Conservation (phyloP, 495 filamentous ascomycete genomes). For the Penicillium egyptiacum region DNA sequence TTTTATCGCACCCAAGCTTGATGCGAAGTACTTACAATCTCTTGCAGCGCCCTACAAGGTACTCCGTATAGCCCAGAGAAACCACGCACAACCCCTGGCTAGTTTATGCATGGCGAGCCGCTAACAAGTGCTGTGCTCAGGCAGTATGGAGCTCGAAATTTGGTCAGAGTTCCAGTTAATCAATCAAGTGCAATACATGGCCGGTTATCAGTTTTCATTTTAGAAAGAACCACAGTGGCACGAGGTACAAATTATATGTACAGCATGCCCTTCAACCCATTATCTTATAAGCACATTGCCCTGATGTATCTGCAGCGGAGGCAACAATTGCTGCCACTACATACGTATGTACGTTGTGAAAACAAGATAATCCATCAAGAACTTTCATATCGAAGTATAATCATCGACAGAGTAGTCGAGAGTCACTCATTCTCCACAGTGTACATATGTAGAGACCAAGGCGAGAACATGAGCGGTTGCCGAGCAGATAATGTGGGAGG, state of each 20-base stretch:
- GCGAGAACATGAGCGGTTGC: background rate
- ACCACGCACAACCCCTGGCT: background rate
- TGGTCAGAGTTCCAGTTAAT: background rate
- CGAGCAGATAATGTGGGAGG: no score
- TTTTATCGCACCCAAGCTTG: background rate
- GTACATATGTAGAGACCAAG: background rate
- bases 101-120: background rate
- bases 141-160: background rate
- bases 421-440: background rate
- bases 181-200: no score
- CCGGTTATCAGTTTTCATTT: background rate
- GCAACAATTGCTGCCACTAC: background rate
- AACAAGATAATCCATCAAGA: background rate
- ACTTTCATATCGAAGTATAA: background rate
- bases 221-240: background rate
- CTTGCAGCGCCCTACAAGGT: background rate
- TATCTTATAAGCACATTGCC: background rate
- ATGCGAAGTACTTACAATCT: background rate
- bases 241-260: background rate
- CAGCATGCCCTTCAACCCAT: background rate
- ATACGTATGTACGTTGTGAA: background rate
- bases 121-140: constrained; percentile 2
- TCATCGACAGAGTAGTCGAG: background rate
- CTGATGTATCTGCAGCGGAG: background rate
- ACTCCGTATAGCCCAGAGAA: background rate